phyloP scores from a whole-genome alignment of 106 monocot genomes.

The Phalaenopsis aphrodite region DNA sequence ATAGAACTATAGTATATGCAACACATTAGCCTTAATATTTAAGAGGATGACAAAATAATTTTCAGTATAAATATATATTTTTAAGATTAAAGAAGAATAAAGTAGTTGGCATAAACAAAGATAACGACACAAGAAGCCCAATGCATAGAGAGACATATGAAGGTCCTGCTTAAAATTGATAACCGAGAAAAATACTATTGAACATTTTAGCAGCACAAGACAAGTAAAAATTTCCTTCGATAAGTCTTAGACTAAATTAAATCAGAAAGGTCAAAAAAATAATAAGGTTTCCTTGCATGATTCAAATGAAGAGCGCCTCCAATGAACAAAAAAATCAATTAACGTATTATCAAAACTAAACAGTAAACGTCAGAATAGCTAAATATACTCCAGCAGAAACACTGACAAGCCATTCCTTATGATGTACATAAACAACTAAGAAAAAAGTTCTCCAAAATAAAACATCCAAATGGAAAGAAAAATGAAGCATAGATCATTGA shows the following conservation, averaged over 20 bases:
- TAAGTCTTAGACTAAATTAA: background rate
- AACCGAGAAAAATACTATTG: background rate
- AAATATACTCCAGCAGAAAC: background rate
- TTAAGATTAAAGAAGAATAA: background rate
- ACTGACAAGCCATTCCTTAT: background rate
- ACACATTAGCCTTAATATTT: background rate
- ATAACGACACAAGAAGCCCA: background rate
- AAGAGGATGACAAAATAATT: background rate
- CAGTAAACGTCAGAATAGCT: background rate
- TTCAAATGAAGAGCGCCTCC: background rate
- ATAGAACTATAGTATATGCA: slow-evolving; percentile 54
- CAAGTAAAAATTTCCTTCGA: background rate
- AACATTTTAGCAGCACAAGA: slow-evolving; percentile 4
- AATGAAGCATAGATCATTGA: background rate
- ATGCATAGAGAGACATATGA: background rate
- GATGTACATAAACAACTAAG: background rate
- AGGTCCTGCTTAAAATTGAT: background rate
- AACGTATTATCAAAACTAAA: background rate
- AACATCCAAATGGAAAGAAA: background rate
- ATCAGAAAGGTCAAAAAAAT: background rate
- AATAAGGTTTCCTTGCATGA: background rate
- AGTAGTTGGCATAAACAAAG: background rate
- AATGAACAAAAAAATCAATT: background rate
- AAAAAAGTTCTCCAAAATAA: background rate
- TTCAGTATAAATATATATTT: background rate